Base-by-base conservation (phyloP, 2,329 filamentous ascomycete genomes). In the Fusarium setosum region DNA sequence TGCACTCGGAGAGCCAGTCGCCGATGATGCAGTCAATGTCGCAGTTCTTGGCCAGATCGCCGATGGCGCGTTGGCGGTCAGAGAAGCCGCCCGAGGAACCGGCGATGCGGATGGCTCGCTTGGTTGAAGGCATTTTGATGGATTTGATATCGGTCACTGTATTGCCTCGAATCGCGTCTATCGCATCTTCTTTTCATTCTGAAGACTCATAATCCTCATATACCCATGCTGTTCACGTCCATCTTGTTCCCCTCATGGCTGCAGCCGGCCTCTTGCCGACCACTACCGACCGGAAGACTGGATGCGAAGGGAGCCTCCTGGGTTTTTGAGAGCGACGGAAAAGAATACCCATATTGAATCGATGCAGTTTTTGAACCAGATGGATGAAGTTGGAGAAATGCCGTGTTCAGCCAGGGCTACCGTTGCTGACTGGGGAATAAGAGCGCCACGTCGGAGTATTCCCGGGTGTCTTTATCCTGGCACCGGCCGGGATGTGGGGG, bases 41-140 rank as follows among this genome's bases (percentile, higher is more conserved):
- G 63, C 74, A 65, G 72, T 78, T 70, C 61, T 76, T 76, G 34
- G 80, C 79, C n/a, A 82, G 73, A 29, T 77, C 76, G 24, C 73
- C 65, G 53, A 80, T 80, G 56, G 79, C 79, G 18, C 78, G 74
- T 59, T 80, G 77, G 32, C 80, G 74, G 67, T 81, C 80, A 18
- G 78, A 79, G 72, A 81, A 81, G 26, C 79, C 79, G 24, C 80
- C 79, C 15, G 78, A 80, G 40, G 79, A 75, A 56, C 79, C 79
- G 55, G 78, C 79, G 61, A 82, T 78, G 60, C 77, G 77, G 61
- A 81, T 77, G 8, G 78, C 73, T 59, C 76, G 72, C 60, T 76
- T 77, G 40, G 59, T 47, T 9, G 70, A 65, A 21, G 68, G 63
- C 72, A 72, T 73, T 50, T 6, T 65, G 29, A 18, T 5, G 51